These are phyloP conservation scores for Leishmania amazonensis DNA, from an alignment of 208 protist genomes.

Conservation along the genomic window DNA sequence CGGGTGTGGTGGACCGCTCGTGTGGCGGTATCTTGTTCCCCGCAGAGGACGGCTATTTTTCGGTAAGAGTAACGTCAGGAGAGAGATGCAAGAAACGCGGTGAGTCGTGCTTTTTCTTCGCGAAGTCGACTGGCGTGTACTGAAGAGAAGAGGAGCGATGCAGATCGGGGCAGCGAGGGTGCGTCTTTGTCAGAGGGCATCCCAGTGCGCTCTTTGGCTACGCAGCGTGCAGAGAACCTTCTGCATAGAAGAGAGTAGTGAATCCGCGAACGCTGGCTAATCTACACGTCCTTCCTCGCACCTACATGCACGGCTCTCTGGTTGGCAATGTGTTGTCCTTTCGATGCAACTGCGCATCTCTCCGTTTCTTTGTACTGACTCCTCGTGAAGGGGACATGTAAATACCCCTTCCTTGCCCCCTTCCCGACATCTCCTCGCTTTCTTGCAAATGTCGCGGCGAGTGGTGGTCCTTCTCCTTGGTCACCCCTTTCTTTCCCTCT, in stretches of 20 bases:
- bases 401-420: neutral
- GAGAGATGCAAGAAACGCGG: neutral
- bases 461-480: neutral
- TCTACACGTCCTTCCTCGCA: neutral
- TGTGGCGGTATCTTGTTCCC: neutral
- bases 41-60: neutral
- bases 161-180: neutral
- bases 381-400: neutral
- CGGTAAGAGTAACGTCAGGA: neutral
- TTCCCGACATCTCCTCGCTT: neutral
- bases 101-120: neutral
- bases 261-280: neutral
- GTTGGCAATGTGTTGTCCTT: neutral
- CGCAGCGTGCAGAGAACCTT: neutral
- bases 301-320: neutral
- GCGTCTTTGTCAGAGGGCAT: neutral
- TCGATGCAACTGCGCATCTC: neutral
- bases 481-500: too few species aligned
- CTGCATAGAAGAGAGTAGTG: neutral
- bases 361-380: neutral
- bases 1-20: neutral
- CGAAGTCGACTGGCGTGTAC: neutral
- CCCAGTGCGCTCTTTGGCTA: neutral
- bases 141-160: neutral
- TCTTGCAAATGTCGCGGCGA: neutral